Evolutionary conservation across 106 monocot species (phyloP), one percentile per base, ranked within the genome.

Genomic region (Dendrobium officinale): DNA sequence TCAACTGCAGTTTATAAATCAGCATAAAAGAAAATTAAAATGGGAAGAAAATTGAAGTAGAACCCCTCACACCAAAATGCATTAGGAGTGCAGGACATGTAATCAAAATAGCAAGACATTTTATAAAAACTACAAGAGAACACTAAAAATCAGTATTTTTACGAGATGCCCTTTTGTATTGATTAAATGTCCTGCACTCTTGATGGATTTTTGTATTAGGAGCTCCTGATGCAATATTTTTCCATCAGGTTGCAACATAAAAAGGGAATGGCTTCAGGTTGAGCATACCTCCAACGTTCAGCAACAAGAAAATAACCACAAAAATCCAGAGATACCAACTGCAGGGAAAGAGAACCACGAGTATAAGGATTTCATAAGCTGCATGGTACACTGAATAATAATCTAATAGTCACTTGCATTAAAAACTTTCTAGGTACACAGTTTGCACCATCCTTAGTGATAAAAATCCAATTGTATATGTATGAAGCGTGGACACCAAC

Each of bases 261-360:
- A 51, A 51, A 13, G 13, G 51, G 51, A 2, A 51, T 51, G 15
- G 13, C 13, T 3, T 51, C 13, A 15, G 51, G 51, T 48, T n/a
- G 45, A 29, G 31, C 82, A 66, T 85, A 96, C 96, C 96, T 73
- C 88, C 72, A 72, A 96, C 82, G 84, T 90, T 89, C 58, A 96
- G 79, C 76, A 96, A 77, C 80, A 96, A 80, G 79, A 96, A 94
- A 51, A 96, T 29, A 43, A 94, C 82, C 70, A 96, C 87, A 79
- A 96, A 86, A 73, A 88, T 27, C 93, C 96, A 96, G 33, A 96
- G 92, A 77, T 96, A 96, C 93, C 92, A 96, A 45, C 96, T 96
- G 89, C 84, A 92, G 42, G 45, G 72, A 73, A 77, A 78, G 11
- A 77, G 26, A 76, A 48, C n/a, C 58, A 58, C 20, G 2, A 58